A percentile compares a stretch with the other conserved stretches of the same genome.
Conservation (phyloP, 306 rosid species). For the Glycine tomentella region DNA sequence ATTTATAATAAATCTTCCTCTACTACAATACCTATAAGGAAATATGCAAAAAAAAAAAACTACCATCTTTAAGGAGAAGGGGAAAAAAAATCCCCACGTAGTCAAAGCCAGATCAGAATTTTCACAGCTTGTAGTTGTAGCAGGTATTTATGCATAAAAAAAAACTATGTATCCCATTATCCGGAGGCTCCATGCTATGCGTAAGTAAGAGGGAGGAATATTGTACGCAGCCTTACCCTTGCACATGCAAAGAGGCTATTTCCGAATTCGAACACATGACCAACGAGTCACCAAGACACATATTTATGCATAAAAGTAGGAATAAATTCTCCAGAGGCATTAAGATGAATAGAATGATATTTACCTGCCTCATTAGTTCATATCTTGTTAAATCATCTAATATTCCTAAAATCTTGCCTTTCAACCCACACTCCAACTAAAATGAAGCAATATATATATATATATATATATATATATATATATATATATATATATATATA, state of each 20-base stretch:
- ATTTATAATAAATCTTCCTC: neutral
- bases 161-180: no score
- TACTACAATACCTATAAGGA: neutral
- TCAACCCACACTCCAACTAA: neutral
- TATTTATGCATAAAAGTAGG: no score
- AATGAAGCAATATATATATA: neutral
- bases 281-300: no score
- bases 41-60: neutral
- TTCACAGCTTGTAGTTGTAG: neutral
- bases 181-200: no score
- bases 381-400: neutral
- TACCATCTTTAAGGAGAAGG: neutral
- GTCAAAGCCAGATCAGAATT: slow-evolving; percentile 5
- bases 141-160: slow-evolving; percentile 6
- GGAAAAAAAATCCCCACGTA: neutral
- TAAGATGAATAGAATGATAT: neutral
- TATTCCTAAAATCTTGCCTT: slow-evolving; percentile 21
- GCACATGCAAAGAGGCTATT: no score
- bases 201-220: no score
- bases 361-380: neutral
- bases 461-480: no score
- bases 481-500: no score
- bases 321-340: slow-evolving; percentile 5
- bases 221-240: no score
- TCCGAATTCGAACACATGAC: no score